These are phyloP conservation scores for Seiridium unicorne DNA, from an alignment of 2,329 filamentous ascomycete species.

Conservation along the genomic window DNA sequence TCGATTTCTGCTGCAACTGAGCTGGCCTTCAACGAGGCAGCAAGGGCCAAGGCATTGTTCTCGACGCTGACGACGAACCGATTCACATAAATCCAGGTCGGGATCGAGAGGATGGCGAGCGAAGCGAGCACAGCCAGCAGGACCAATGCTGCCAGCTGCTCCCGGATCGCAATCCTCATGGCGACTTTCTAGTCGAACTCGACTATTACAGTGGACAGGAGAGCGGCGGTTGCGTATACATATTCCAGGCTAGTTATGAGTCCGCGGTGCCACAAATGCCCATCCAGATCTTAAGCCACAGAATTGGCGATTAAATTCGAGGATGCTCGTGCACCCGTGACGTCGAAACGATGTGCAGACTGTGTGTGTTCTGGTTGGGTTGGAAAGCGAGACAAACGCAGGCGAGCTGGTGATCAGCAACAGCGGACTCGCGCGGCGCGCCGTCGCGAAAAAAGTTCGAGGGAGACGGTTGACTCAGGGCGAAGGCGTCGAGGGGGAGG, in stretches of 20 bases:
- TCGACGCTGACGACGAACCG: conserved; percentile 51
- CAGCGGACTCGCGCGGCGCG: conserved; percentile 2
- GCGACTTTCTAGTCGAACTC: conserved; percentile 7
- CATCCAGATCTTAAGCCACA: neutral
- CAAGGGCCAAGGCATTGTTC: conserved; percentile 66
- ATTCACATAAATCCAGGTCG: conserved; percentile 64
- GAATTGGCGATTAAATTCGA: neutral
- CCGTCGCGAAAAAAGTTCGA: neutral
- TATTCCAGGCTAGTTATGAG: neutral
- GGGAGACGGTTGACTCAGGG: neutral
- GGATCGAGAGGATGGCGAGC: conserved; percentile 76
- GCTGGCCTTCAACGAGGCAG: conserved; percentile 82
- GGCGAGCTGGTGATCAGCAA: neutral
- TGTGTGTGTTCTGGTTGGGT: neutral
- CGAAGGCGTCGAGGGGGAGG: neutral
- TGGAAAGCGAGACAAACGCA: neutral
- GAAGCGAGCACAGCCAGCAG: conserved; percentile 71
- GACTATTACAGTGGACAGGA: neutral
- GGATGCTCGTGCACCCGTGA: neutral
- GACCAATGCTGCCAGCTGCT: conserved; percentile 82
- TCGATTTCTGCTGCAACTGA: conserved; percentile 77
- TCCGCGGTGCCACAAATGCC: neutral
- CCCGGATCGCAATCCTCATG: conserved; percentile 85
- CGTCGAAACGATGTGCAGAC: neutral
- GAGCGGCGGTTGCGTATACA: neutral